Base-by-base conservation (phyloP, 176 grass and related monocot species). In the Musa schizocarpa region DNA sequence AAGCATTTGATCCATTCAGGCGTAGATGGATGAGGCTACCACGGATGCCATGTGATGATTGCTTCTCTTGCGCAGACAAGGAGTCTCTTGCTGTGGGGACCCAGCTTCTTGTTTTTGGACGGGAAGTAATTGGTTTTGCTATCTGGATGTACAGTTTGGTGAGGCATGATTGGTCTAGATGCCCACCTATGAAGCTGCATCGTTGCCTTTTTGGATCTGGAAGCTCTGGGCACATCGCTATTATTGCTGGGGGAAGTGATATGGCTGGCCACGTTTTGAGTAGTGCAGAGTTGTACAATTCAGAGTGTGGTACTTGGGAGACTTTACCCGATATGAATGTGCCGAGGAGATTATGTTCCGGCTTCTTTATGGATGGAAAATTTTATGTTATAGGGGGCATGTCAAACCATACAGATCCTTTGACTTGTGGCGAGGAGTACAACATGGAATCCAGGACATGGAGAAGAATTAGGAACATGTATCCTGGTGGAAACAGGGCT, bases 291-390 rank as follows among this genome's bases (percentile, higher is more conserved):
- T 57, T 92, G 74, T 96, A 96, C 77, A 92, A 96, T 79, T 96
- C 93, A 26, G 93, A 92, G 58, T 71, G 43, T 43, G 83, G 77
- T 3, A 77, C n/a, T 34, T 96, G 93, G 93, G 85, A 92, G 77
- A 83, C 83, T 71, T 75, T 96, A 61, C 89, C 93, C 49, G 87
- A 87, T 81, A 90, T 96, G 89, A 79, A 86, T 67, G n/a, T 90
- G 14, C 74, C 87, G 6, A 89, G 89, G 76, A 88, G 80, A 68
- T 85, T 88, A 24, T 92, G 86, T 48, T 89, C 93, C 16, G 93
- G 93, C 21, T 92, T 96, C 75, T 92, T 96, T 83, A 90, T 96
- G 93, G 93, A 96, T 75, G 87, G 85, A 4, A 96, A 92, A 54
- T 96, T 96, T 75, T 96, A 92, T 74, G 87, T 89, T 27, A 96